Evolutionary conservation across 768 basidiomycete species (phyloP).

Genomic region (Russula earlei): DNA sequence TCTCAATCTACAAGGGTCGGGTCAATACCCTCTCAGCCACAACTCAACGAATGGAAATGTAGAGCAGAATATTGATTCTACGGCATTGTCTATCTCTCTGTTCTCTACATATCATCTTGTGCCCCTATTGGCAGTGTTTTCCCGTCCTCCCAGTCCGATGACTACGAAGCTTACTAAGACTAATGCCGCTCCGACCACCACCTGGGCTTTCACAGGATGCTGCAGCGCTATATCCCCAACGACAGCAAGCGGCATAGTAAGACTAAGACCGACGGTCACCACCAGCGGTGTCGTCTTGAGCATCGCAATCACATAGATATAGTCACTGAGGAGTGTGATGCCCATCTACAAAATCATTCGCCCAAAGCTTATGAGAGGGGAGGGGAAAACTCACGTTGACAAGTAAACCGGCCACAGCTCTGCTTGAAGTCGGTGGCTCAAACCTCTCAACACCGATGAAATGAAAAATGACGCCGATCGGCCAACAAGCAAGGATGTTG

Average conservation of each 20-base stretch:
- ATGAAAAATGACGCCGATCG: conserved; percentile 71
- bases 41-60: no score
- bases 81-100: background rate
- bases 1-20: no score
- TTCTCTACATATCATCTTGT: background rate
- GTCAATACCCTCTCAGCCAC: no score
- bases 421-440: conserved; percentile 50
- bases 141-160: conserved; percentile 50
- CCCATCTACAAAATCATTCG: conserved; percentile 45
- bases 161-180: conserved; percentile 73
- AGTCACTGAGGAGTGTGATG: conserved; percentile 79
- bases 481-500: conserved; percentile 70
- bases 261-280: conserved; percentile 83
- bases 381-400: conserved; percentile 40
- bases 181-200: conserved; percentile 63
- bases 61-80: no score
- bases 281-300: conserved; percentile 93
- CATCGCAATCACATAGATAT: conserved; percentile 83
- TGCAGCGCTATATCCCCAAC: conserved; percentile 66
- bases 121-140: conserved; percentile 20
- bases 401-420: conserved; percentile 40
- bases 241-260: conserved; percentile 90
- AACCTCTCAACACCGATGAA: conserved; percentile 62
- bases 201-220: conserved; percentile 45
- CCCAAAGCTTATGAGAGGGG: background rate